phyloP scores from a whole-genome alignment of 805 yeast genomes.

The Wickerhamiella sergipiensis region DNA sequence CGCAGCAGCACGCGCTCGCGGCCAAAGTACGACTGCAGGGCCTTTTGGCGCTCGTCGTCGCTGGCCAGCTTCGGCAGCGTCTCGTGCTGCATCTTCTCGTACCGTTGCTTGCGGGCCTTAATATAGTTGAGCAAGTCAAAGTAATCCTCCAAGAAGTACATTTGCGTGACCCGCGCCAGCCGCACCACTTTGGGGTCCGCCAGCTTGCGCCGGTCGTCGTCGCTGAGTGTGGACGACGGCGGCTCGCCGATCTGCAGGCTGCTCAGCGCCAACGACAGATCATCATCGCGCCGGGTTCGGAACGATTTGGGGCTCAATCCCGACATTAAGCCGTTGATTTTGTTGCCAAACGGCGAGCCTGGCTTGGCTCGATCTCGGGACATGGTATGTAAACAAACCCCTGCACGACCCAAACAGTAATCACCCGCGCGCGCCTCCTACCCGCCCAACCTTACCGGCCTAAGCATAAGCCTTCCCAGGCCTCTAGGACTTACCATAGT shows the following conservation, averaged over 20 bases:
- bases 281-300: background rate
- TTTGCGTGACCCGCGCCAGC: constrained; percentile 79
- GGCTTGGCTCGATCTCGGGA: constrained; percentile 1
- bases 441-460: too few relatives aligned
- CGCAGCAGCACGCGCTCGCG: constrained; percentile 76
- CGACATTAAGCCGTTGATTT: constrained; percentile 2
- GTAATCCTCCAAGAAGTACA: constrained; percentile 88
- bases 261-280: background rate
- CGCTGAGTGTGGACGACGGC: constrained; percentile 3
- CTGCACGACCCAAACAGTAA: too few relatives aligned
- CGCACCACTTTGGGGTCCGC: constrained; percentile 67
- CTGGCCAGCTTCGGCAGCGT: constrained; percentile 21
- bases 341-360: constrained; percentile 2
- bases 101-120: constrained; percentile 70
- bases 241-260: background rate
- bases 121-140: constrained; percentile 93
- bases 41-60: constrained; percentile 33
- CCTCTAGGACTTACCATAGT: too few relatives aligned
- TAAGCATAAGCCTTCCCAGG: too few relatives aligned
- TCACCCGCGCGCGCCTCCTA: too few relatives aligned
- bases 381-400: constrained; percentile 2
- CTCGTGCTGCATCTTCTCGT: constrained; percentile 51
- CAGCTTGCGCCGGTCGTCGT: constrained; percentile 32
- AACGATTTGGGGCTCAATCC: constrained; percentile 5
- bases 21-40: constrained; percentile 69